Base-by-base conservation (phyloP, 2,329 filamentous ascomycete species). In the Rhinocladiella mackenziei region DNA sequence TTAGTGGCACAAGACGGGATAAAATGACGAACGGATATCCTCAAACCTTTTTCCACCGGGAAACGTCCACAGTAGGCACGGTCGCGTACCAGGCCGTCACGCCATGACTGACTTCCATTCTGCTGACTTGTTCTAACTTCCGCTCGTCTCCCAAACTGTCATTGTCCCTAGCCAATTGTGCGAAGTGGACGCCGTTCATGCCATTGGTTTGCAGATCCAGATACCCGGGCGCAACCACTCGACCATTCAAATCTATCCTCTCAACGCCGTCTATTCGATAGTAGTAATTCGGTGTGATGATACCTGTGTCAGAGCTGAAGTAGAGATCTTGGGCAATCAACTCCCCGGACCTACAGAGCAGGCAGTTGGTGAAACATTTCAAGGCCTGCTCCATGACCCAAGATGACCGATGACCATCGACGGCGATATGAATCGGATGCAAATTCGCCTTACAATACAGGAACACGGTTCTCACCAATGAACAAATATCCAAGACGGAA, bases 141-240 rank as follows among this genome's bases (percentile, higher is more conserved):
- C 28, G 34, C 9, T 36, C 41, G 19, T 52, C 47, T 15, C 38
- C 39, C 9, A 40, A 41, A 4, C 23, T 11, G 13, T 26, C 36
- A 29, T 22, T 22, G n/a, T 29, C 22, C 5, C 23, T 17, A 8
- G 30, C 45, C 25, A 54, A 34, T n/a, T 36, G 36, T 5, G 54
- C 53, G 33, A 56, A 56, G 32, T 56, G 54, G n/a, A 56, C 43
- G 13, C 54, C 54, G 56, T 69, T 66, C 36, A 70, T 60, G 39
- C 73, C 72, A 54, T 78, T 78, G 1, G 72, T 76, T 48, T 78
- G 75, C 4, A 78, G 58, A 47, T 78, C 75, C 15, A 78, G 61
- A 53, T 75, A 76, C 3, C 75, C 76, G 7, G 75, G 75, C 4
- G 74, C 71, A 40, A 78, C 62, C 35, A 78, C 73, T 15, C 31